Conservation (phyloP, 2,329 filamentous ascomycete genomes). For the Ascomycota sp. region DNA sequence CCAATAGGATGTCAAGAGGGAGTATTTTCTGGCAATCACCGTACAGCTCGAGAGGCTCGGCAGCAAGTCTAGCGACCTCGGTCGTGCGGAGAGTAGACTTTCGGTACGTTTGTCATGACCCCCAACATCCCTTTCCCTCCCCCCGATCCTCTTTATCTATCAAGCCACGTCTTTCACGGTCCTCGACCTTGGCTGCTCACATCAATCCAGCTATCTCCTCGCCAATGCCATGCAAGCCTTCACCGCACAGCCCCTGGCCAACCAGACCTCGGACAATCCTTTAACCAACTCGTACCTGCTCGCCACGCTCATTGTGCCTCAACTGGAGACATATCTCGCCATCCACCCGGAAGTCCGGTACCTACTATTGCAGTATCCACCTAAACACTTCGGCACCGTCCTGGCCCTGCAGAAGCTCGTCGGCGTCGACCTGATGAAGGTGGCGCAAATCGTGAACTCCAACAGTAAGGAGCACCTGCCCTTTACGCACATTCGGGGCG, state of each 20-base stretch:
- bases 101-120: slow-evolving; percentile 23
- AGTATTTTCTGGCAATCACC: slow-evolving; percentile 26
- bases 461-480: slow-evolving; percentile 15
- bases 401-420: slow-evolving; percentile 36
- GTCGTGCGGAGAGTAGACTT: slow-evolving; percentile 37
- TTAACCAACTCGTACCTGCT: slow-evolving; percentile 32
- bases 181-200: too few relatives aligned
- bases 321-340: slow-evolving; percentile 38
- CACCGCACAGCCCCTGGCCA: slow-evolving; percentile 26
- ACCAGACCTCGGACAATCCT: slow-evolving; percentile 31
- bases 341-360: slow-evolving; percentile 31
- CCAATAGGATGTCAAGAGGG: slow-evolving; percentile 30
- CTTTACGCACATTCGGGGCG: slow-evolving; percentile 19
- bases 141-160: too few relatives aligned
- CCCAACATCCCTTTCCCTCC: too few relatives aligned
- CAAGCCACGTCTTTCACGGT: too few relatives aligned
- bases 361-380: slow-evolving; percentile 37
- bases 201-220: slow-evolving; percentile 32
- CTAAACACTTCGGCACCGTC: slow-evolving; percentile 33
- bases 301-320: slow-evolving; percentile 36
- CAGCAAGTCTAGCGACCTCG: slow-evolving; percentile 24
- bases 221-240: slow-evolving; percentile 39
- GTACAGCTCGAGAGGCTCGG: slow-evolving; percentile 35
- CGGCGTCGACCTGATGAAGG: slow-evolving; percentile 33
- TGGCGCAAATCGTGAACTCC: slow-evolving; percentile 33